phyloP scores from a whole-genome alignment of 2,329 filamentous ascomycete species.

The Penicillium glabrum region DNA sequence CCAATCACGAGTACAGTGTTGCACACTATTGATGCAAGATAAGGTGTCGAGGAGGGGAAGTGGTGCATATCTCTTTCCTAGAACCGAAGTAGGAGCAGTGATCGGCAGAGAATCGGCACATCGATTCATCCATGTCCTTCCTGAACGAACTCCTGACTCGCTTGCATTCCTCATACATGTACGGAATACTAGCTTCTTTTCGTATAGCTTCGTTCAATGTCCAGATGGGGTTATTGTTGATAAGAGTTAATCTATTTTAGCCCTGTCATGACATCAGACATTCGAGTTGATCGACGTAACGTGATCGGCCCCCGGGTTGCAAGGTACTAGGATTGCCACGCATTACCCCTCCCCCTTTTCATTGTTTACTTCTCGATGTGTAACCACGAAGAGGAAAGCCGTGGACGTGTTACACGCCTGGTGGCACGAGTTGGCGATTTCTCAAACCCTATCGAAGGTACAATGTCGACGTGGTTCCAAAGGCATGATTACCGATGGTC shows the following conservation, averaged over 20 bases:
- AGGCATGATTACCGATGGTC: background rate
- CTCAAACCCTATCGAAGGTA: background rate
- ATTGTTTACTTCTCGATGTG: background rate
- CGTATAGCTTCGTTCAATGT: background rate
- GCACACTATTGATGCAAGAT: conserved; percentile 19
- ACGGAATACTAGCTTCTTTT: background rate
- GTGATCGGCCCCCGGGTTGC: background rate
- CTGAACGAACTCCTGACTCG: background rate
- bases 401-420: background rate
- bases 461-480: background rate
- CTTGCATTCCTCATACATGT: background rate
- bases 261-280: background rate
- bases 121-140: background rate
- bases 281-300: background rate
- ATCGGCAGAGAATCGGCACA: background rate
- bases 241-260: background rate
- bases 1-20: conserved; percentile 10
- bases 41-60: conserved; percentile 9
- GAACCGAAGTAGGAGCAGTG: background rate
- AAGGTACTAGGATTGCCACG: background rate
- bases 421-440: background rate
- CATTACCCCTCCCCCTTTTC: background rate
- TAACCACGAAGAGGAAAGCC: background rate
- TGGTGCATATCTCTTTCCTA: background rate
- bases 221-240: background rate